phyloP scores from a whole-genome alignment of 1,139 yeast genomes.

The Taphrina communis region DNA sequence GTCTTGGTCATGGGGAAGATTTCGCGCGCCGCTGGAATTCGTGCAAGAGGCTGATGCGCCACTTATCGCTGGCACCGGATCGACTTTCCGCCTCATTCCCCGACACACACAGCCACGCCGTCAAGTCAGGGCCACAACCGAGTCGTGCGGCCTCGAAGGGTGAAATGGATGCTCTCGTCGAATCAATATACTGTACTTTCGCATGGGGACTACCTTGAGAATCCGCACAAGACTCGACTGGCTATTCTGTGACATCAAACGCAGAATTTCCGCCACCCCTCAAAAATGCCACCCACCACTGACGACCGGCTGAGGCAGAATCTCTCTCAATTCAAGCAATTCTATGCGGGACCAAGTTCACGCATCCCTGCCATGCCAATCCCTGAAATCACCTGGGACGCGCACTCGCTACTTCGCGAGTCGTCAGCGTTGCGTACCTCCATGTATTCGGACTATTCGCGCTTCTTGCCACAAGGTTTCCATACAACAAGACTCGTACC shows the following conservation, averaged over 20 bases:
- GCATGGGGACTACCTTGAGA: neutral
- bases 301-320: constrained; percentile 10
- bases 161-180: neutral
- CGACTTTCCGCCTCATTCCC: constrained; percentile 4
- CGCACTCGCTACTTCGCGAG: neutral
- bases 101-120: neutral
- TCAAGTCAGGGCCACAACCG: neutral
- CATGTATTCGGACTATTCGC: neutral
- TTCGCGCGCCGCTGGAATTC: neutral
- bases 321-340: neutral
- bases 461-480: constrained; percentile 1
- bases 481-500: neutral
- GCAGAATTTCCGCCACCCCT: constrained; percentile 1
- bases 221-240: too few relatives aligned
- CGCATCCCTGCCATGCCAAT: neutral
- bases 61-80: constrained; percentile 1
- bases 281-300: constrained; percentile 6
- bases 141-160: neutral
- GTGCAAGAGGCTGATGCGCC: constrained; percentile 10
- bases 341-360: constrained; percentile 15
- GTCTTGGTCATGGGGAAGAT: constrained; percentile 14
- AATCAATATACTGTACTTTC: neutral
- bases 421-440: neutral
- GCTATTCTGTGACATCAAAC: neutral
- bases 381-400: too few relatives aligned